A percentile compares a stretch with the other conserved stretches of the same genome.
phyloP scores from a whole-genome alignment of 306 rosid genomes.

The Fragaria ananassa region DNA sequence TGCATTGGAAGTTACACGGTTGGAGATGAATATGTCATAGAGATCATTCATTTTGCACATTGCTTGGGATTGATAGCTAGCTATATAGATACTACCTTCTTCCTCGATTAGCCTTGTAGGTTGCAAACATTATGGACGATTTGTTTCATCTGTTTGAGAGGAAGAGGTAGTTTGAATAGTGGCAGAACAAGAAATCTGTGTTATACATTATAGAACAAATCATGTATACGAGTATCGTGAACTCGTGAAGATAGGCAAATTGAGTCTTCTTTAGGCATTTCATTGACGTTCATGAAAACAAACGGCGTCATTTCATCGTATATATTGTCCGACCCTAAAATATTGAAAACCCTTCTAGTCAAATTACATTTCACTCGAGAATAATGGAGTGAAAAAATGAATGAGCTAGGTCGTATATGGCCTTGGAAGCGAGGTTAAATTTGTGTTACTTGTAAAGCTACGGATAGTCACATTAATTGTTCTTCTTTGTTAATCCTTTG shows the following conservation, averaged over 20 bases:
- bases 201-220: neutral
- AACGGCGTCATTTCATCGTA: neutral
- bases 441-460: neutral
- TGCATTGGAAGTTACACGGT: constrained; percentile 9
- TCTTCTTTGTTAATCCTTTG: neutral
- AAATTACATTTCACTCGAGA: neutral
- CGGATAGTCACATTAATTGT: neutral
- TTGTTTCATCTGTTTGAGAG: neutral
- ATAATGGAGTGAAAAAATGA: neutral
- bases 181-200: neutral
- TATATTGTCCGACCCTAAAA: neutral
- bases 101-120: neutral
- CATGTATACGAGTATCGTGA: neutral
- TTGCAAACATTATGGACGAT: neutral
- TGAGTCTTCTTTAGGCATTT: neutral
- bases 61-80: constrained; percentile 18
- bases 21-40: constrained; percentile 12
- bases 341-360: neutral
- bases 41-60: constrained; percentile 11
- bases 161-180: neutral
- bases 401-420: neutral
- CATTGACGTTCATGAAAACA: neutral
- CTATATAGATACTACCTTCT: neutral
- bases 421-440: neutral
- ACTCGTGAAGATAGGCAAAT: neutral